phyloP scores from a whole-genome alignment of 805 yeast genomes.

The Soucietia sequanensis region DNA sequence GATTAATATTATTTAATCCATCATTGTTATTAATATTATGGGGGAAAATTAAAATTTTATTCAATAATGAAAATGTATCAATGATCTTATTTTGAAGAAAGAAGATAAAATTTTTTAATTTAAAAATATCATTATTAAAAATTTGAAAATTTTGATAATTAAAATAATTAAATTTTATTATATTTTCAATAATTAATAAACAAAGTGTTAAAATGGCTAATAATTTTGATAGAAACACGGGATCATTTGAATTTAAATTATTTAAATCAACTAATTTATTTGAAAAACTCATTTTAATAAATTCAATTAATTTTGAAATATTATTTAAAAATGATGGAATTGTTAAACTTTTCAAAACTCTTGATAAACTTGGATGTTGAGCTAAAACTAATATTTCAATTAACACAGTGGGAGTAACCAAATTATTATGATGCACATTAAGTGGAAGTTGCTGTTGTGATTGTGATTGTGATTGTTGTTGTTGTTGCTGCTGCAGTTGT shows the following conservation, averaged over 20 bases:
- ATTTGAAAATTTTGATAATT: slow-evolving; percentile 18
- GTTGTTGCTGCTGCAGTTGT: too few species aligned
- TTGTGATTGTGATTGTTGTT: not conserved
- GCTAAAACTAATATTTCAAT: slow-evolving; percentile 24
- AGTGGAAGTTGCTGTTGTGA: slow-evolving; percentile 3
- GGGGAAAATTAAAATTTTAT: slow-evolving; percentile 20
- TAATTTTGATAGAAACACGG: slow-evolving; percentile 24
- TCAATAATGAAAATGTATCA: slow-evolving; percentile 24
- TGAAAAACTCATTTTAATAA: slow-evolving; percentile 10
- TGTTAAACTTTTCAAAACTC: slow-evolving; percentile 26
- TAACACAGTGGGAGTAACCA: slow-evolving; percentile 19
- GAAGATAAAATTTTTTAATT: slow-evolving; percentile 24
- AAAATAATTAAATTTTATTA: slow-evolving; percentile 27
- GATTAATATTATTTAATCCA: slow-evolving; percentile 2
- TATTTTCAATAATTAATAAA: slow-evolving; percentile 27
- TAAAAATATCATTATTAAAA: slow-evolving; percentile 14
- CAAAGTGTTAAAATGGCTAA: slow-evolving; percentile 24
- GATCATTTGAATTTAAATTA: slow-evolving; percentile 16
- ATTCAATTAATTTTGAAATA: slow-evolving; percentile 20
- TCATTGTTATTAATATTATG: slow-evolving; percentile 6
- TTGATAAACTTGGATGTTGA: slow-evolving; percentile 16
- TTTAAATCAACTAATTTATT: not conserved
- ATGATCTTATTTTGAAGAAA: slow-evolving; percentile 25
- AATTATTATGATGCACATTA: too few species aligned
- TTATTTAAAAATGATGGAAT: slow-evolving; percentile 24